Conservation (phyloP, 2,329 filamentous ascomycete genomes). For the Phoma sp. region DNA sequence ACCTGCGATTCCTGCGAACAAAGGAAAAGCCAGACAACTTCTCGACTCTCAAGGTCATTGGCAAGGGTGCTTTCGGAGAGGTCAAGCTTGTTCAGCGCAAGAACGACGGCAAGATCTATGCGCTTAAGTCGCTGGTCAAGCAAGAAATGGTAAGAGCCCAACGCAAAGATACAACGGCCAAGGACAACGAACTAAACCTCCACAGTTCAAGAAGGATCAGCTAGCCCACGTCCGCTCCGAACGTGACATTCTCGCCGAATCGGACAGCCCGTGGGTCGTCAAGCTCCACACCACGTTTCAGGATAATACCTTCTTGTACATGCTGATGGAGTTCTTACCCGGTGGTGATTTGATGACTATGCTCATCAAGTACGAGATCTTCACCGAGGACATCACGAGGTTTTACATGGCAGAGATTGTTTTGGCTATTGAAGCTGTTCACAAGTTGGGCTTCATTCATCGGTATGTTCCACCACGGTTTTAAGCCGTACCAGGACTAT, state of each 20-base stretch:
- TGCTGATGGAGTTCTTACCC: conserved; percentile 99
- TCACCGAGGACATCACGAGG: conserved; percentile 96
- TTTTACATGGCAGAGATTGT: conserved; percentile 99
- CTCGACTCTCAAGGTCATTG: conserved; percentile 95
- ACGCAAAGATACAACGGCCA: not conserved
- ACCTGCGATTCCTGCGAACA: conserved; percentile 90
- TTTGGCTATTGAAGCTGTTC: conserved; percentile 96
- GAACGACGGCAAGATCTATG: conserved; percentile 95
- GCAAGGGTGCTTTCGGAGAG: conserved; percentile 98
- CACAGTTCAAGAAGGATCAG: conserved; percentile 92
- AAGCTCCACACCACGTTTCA: conserved; percentile 99
- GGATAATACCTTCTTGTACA: conserved; percentile 93
- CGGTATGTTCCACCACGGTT: conserved; percentile 65
- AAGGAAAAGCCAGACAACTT: conserved; percentile 95
- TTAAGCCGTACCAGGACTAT: not conserved
- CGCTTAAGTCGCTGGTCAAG: conserved; percentile 97
- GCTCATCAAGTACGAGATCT: conserved; percentile 99
- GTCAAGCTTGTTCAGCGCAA: conserved; percentile 97
- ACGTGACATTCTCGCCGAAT: conserved; percentile 95
- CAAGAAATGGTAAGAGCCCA: conserved; percentile 76
- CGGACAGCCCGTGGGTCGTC: conserved; percentile 99
- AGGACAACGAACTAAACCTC: conserved; percentile 22
- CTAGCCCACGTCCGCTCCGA: conserved; percentile 96
- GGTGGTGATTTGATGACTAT: conserved; percentile 99
- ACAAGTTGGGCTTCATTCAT: conserved; percentile 97